A percentile compares a stretch with the other conserved stretches of the same genome.
These are phyloP conservation scores for Alliaria petiolata DNA, from an alignment of 345 rosid species.

Conservation along the genomic window DNA sequence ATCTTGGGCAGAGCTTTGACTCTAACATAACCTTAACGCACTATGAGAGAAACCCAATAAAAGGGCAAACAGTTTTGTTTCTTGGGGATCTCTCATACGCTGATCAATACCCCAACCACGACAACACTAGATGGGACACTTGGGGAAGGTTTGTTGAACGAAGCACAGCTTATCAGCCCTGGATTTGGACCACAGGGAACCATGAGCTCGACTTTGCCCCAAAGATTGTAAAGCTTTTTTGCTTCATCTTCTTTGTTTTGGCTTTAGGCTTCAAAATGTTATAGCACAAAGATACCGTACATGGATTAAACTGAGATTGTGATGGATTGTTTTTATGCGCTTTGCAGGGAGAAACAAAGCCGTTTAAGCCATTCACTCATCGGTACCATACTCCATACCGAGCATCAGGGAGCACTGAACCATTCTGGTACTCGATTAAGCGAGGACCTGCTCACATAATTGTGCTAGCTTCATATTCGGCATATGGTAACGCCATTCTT, in stretches of 20 bases:
- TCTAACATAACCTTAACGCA: slow-evolving; percentile 71
- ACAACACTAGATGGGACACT: slow-evolving; percentile 76
- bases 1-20: slow-evolving; percentile 84
- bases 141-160: slow-evolving; percentile 88
- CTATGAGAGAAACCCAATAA: slow-evolving; percentile 57
- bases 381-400: slow-evolving; percentile 66
- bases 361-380: slow-evolving; percentile 63
- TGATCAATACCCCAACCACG: slow-evolving; percentile 57
- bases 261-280: neutral
- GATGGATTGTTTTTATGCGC: neutral
- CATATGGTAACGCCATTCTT: slow-evolving; percentile 46
- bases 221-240: slow-evolving; percentile 41
- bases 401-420: slow-evolving; percentile 60
- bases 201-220: slow-evolving; percentile 77
- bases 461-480: slow-evolving; percentile 74
- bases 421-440: slow-evolving; percentile 90
- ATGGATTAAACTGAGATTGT: neutral
- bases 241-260: neutral
- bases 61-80: slow-evolving; percentile 59
- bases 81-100: slow-evolving; percentile 92
- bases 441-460: slow-evolving; percentile 80
- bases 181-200: slow-evolving; percentile 96
- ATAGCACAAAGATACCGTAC: neutral
- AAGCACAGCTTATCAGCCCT: slow-evolving; percentile 80
- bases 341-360: slow-evolving; percentile 67